phyloP scores from a whole-genome alignment of 345 rosid genomes.

The Eutrema yunnanense region DNA sequence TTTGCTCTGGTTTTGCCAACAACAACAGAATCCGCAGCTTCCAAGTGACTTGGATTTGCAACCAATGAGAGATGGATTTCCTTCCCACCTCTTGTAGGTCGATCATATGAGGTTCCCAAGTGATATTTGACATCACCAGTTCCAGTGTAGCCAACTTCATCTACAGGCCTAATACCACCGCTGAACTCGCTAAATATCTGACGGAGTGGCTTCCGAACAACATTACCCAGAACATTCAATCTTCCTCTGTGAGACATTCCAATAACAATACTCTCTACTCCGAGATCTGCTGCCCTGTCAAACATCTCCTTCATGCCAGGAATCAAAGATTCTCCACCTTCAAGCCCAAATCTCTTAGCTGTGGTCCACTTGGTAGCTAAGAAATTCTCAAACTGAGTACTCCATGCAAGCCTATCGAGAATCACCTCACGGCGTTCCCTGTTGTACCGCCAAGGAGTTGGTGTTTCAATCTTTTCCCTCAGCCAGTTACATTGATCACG shows the following conservation, averaged over 20 bases:
- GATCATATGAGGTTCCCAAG: slow-evolving; percentile 82
- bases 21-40: slow-evolving; percentile 84
- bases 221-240: slow-evolving; percentile 73
- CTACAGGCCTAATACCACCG: slow-evolving; percentile 78
- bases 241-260: slow-evolving; percentile 89
- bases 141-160: slow-evolving; percentile 84
- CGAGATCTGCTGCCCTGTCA: slow-evolving; percentile 76
- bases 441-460: slow-evolving; percentile 61
- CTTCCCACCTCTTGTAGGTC: slow-evolving; percentile 85
- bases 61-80: slow-evolving; percentile 79
- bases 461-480: slow-evolving; percentile 83
- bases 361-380: slow-evolving; percentile 83
- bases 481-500: slow-evolving; percentile 76
- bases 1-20: slow-evolving; percentile 85
- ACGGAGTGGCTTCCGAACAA: slow-evolving; percentile 71
- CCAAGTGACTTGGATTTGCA: slow-evolving; percentile 90
- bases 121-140: slow-evolving; percentile 92
- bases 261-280: slow-evolving; percentile 81
- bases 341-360: slow-evolving; percentile 85
- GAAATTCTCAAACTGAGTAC: slow-evolving; percentile 82
- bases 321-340: slow-evolving; percentile 80
- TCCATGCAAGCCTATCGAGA: slow-evolving; percentile 77
- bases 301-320: slow-evolving; percentile 95
- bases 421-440: slow-evolving; percentile 71
- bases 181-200: slow-evolving; percentile 81